Evolutionary conservation across 2,329 filamentous ascomycete species (phyloP).

Genomic region (Aspergillus sp.): DNA sequence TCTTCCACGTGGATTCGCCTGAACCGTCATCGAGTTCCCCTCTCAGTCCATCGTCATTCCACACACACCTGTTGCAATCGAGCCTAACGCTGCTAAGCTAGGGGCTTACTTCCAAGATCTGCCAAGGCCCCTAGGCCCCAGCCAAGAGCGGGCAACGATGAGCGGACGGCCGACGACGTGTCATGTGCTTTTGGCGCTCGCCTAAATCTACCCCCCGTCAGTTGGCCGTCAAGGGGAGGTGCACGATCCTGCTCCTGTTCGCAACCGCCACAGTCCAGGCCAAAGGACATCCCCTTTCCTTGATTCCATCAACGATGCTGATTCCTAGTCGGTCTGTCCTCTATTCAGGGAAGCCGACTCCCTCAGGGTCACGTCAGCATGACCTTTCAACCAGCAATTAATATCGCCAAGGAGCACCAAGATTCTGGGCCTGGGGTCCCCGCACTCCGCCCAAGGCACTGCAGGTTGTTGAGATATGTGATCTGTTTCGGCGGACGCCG

Average conservation of each 20-base stretch:
- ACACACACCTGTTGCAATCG: not conserved
- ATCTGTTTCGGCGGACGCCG: not conserved
- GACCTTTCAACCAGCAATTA: not conserved
- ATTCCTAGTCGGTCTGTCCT: not conserved
- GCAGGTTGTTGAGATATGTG: not conserved
- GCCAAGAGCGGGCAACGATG: slow-evolving; percentile 1
- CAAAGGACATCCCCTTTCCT: too few species aligned
- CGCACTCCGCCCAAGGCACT: not conserved
- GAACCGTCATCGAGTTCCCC: not conserved
- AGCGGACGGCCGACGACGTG: not conserved
- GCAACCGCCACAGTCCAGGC: too few species aligned
- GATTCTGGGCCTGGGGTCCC: not conserved
- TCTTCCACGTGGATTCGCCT: too few species aligned
- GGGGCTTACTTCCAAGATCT: not conserved
- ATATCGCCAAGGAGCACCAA: not conserved
- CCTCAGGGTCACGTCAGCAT: not conserved
- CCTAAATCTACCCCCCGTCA: not conserved
- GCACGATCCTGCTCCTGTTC: too few species aligned
- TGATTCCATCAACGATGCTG: not conserved
- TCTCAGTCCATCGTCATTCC: not conserved
- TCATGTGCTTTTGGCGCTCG: not conserved
- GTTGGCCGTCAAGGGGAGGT: not conserved
- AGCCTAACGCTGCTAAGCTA: not conserved
- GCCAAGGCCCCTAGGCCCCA: not conserved
- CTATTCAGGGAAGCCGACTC: not conserved